These are phyloP conservation scores for Spergularia bocconei DNA, from an alignment of 148 eudicot genomes.

Conservation along the genomic window DNA sequence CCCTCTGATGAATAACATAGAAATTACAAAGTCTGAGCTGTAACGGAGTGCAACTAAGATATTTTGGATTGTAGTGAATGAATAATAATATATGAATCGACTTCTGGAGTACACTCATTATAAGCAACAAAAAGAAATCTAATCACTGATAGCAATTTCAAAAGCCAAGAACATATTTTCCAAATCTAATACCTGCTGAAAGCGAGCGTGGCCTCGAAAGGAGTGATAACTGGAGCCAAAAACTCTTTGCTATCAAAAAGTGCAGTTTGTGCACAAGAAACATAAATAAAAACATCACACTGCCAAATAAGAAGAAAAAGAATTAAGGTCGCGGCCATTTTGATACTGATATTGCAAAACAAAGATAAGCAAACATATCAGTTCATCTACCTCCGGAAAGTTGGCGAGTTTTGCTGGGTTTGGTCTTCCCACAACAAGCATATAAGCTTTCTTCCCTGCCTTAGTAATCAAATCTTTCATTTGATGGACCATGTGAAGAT, in stretches of 20 bases:
- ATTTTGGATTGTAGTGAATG: no score
- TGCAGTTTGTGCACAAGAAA: constrained; percentile 93
- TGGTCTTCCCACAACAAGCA: constrained; percentile 80
- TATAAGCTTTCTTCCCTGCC: constrained; percentile 83
- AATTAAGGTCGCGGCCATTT: neutral
- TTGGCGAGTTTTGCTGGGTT: constrained; percentile 96
- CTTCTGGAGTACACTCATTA: neutral
- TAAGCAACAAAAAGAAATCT: neutral
- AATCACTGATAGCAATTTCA: no score
- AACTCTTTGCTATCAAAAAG: constrained; percentile 96
- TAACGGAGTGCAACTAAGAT: neutral
- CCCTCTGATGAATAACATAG: constrained; percentile 45
- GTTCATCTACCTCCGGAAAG: constrained; percentile 75
- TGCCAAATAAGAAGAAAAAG: constrained; percentile 35
- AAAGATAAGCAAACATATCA: neutral
- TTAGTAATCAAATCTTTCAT: constrained; percentile 62
- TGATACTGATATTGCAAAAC: constrained; percentile 2
- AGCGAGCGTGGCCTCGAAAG: constrained; percentile 84
- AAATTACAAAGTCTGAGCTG: neutral
- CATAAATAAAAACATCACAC: constrained; percentile 84
- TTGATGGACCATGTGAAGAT: constrained; percentile 73
- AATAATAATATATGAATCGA: no score
- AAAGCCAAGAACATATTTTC: no score
- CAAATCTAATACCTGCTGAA: constrained; percentile 54
- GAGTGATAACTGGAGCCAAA: constrained; percentile 94